Conservation (phyloP, 257 asterid genomes). For the Paulownia fortunei region DNA sequence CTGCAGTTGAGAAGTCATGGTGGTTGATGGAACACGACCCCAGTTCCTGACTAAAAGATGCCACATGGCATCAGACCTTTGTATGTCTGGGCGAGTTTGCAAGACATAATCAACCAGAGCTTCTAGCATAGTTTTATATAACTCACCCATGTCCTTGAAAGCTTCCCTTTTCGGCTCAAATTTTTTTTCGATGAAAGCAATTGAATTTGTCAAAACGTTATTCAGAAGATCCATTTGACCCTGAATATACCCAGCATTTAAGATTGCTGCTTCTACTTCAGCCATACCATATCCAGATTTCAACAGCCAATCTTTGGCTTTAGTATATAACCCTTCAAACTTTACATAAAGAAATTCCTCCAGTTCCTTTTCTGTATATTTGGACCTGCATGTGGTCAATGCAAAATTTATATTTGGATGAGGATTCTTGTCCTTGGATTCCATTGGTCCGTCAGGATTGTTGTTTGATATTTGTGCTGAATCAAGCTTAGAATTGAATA, state of each 20-base stretch:
- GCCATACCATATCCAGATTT: slow-evolving; percentile 17
- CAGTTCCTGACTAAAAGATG: slow-evolving; percentile 19
- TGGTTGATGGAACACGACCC: slow-evolving; percentile 22
- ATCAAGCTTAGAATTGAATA: slow-evolving; percentile 16
- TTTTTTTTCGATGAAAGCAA: slow-evolving; percentile 21
- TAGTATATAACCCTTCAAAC: slow-evolving; percentile 12
- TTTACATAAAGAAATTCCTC: slow-evolving; percentile 21
- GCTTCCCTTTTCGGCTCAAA: not conserved
- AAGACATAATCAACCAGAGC: slow-evolving; percentile 3
- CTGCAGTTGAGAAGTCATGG: not conserved
- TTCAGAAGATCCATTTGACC: slow-evolving; percentile 7
- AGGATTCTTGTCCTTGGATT: slow-evolving; percentile 12
- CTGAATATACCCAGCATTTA: slow-evolving; percentile 10
- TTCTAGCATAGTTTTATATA: slow-evolving; percentile 5
- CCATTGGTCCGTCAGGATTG: not conserved
- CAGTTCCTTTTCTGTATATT: slow-evolving; percentile 11
- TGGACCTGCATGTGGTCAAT: not conserved
- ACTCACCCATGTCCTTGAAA: slow-evolving; percentile 20
- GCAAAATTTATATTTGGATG: not conserved
- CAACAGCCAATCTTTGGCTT: slow-evolving; percentile 27
- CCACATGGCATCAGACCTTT: slow-evolving; percentile 26
- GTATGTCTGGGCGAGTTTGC: not conserved
- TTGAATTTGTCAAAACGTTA: slow-evolving; percentile 17
- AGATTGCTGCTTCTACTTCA: slow-evolving; percentile 26
- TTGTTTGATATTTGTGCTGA: slow-evolving; percentile 12